A percentile compares a stretch with the other conserved stretches of the same genome.
Evolutionary conservation across 1,139 yeast genomes (phyloP).

Genomic region (Suhomyces chickasaworum): DNA sequence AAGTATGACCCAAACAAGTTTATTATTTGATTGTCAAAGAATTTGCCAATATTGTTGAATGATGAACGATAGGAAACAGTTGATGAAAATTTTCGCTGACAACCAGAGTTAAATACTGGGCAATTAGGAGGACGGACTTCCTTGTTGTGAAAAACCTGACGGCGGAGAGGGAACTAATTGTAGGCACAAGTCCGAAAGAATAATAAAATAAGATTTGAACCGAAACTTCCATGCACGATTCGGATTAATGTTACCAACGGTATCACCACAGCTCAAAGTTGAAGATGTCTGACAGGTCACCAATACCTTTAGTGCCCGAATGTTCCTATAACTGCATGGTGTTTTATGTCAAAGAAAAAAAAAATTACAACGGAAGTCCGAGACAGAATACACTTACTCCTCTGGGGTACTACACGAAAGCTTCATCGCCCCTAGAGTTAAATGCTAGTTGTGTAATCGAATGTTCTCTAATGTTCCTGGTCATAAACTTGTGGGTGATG

Average conservation of each 20-base stretch:
- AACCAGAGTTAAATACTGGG: conserved; percentile 5
- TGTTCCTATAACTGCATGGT: conserved; percentile 7
- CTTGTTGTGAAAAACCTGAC: conserved; percentile 10
- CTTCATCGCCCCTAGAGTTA: background rate
- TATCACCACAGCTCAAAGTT: background rate
- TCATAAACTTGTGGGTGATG: background rate
- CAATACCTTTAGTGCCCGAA: conserved; percentile 3
- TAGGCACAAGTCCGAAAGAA: conserved; percentile 4
- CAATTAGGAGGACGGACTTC: conserved; percentile 10
- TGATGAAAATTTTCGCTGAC: conserved; percentile 1
- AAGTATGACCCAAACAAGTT: background rate
- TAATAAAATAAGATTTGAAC: background rate
- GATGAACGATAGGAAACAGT: background rate
- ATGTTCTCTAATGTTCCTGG: background rate
- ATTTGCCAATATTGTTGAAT: background rate
- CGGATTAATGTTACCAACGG: background rate
- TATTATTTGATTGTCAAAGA: background rate
- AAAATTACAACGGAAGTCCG: conserved; percentile 14
- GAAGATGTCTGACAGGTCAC: background rate
- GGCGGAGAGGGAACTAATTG: background rate
- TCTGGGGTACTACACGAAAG: conserved; percentile 9
- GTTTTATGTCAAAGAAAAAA: conserved; percentile 8
- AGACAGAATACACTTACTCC: conserved; percentile 5
- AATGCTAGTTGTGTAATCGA: background rate
- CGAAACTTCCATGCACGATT: background rate